Percentiles rank a stretch among this genome's conserved stretches.
Evolutionary conservation across 2,329 filamentous ascomycete species (phyloP).

Genomic region (Aspergillus ibericus): DNA sequence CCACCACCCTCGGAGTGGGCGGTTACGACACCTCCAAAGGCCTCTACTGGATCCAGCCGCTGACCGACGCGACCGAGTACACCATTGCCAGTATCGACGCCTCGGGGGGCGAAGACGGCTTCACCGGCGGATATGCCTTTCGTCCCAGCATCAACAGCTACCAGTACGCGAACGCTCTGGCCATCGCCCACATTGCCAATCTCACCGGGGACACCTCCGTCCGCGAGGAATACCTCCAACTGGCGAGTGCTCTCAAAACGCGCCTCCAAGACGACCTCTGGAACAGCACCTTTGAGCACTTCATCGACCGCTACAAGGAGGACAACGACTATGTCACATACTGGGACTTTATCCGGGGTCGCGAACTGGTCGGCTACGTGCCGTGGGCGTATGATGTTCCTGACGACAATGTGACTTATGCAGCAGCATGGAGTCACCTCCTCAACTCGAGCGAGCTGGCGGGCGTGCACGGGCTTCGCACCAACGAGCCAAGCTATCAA

Average conservation of each 20-base stretch:
- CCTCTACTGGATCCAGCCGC: constrained; percentile 46
- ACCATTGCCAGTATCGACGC: constrained; percentile 49
- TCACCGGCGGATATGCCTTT: constrained; percentile 43
- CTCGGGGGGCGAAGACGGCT: constrained; percentile 37
- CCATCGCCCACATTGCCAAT: constrained; percentile 42
- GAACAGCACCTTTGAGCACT: constrained; percentile 47
- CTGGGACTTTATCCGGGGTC: constrained; percentile 41
- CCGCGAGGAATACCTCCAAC: constrained; percentile 25
- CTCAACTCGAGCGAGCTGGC: constrained; percentile 35
- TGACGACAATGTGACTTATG: constrained; percentile 40
- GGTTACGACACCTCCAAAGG: constrained; percentile 41
- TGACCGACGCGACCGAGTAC: constrained; percentile 49
- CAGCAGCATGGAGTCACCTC: constrained; percentile 28
- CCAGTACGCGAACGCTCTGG: constrained; percentile 46
- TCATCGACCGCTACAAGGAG: constrained; percentile 45
- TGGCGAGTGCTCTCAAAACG: constrained; percentile 37
- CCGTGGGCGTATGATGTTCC: constrained; percentile 47
- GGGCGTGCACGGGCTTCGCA: constrained; percentile 41
- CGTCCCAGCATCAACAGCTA: constrained; percentile 49
- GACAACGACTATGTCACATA: constrained; percentile 40
- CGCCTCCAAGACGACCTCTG: constrained; percentile 43
- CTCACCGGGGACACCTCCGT: constrained; percentile 27
- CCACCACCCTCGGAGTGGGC: constrained; percentile 42
- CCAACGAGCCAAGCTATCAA: constrained; percentile 46
- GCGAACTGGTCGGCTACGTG: constrained; percentile 46